These are phyloP conservation scores for Lizonia empirigonia DNA, from an alignment of 2,329 filamentous ascomycete genomes.

Conservation along the genomic window DNA sequence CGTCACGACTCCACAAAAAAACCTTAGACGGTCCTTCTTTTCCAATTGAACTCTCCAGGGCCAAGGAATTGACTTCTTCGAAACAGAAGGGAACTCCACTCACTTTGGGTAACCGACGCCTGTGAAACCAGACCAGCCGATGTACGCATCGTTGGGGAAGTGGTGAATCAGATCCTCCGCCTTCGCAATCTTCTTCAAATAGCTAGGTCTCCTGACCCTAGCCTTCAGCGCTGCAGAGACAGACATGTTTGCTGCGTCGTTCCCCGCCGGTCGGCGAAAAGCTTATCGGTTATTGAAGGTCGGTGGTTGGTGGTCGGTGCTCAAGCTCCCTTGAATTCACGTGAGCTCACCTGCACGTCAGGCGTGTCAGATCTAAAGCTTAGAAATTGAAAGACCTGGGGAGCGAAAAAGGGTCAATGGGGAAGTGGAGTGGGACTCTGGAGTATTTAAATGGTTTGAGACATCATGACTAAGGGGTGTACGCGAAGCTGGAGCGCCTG, in stretches of 20 bases:
- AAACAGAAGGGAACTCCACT: conserved; percentile 36
- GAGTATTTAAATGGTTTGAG: conserved; percentile 13
- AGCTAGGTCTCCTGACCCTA: conserved; percentile 74
- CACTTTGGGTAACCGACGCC: conserved; percentile 89
- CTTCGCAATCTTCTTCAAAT: conserved; percentile 79
- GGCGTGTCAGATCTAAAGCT: background rate
- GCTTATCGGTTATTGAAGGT: conserved; percentile 10
- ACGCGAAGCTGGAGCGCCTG: conserved; percentile 14
- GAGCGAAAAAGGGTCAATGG: conserved; percentile 4
- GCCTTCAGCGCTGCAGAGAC: conserved; percentile 77
- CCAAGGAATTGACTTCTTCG: background rate
- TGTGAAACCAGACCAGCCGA: conserved; percentile 91
- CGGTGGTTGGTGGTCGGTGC: conserved; percentile 14
- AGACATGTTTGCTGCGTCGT: conserved; percentile 43
- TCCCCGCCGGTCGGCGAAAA: background rate
- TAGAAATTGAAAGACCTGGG: background rate
- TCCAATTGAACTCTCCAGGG: background rate
- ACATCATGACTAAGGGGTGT: conserved; percentile 14
- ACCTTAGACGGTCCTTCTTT: background rate
- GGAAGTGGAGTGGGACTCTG: conserved; percentile 9
- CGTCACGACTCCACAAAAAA: conserved; percentile 13
- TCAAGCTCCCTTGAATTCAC: conserved; percentile 10
- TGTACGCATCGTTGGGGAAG: conserved; percentile 84
- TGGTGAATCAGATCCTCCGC: conserved; percentile 79
- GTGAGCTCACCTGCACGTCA: conserved; percentile 16